Evolutionary conservation across 352 stramenopile genomes (phyloP).

Genomic region (Globisporangium mamillatum): DNA sequence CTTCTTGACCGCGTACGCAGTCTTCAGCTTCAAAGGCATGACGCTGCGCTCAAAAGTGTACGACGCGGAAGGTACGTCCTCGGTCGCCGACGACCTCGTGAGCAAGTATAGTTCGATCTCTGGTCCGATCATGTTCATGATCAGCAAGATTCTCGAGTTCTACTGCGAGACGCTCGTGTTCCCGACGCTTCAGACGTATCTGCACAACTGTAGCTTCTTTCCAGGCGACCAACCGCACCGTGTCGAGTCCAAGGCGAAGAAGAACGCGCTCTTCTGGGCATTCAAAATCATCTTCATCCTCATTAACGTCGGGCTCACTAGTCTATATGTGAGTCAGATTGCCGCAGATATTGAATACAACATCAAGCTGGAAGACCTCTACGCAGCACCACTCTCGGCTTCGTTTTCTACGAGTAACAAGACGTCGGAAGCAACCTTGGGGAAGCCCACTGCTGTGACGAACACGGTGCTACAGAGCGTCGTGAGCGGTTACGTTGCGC

Average conservation of each 20-base stretch:
- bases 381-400: background rate
- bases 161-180: constrained; percentile 26
- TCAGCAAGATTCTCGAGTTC: constrained; percentile 21
- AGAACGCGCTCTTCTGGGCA: constrained; percentile 19
- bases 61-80: constrained; percentile 16
- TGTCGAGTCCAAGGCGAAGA: constrained; percentile 20
- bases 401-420: background rate
- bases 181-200: constrained; percentile 22
- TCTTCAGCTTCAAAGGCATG: constrained; percentile 20
- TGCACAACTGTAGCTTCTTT: constrained; percentile 26
- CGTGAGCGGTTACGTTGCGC: constrained; percentile 17
- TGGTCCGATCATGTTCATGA: constrained; percentile 19
- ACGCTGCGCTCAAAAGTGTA: constrained; percentile 10
- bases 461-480: constrained; percentile 23
- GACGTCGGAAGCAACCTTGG: background rate
- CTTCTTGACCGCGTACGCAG: constrained; percentile 16
- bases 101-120: constrained; percentile 19
- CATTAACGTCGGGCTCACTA: constrained; percentile 24
- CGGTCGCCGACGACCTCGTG: constrained; percentile 12
- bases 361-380: constrained; percentile 12
- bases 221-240: constrained; percentile 25
- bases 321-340: constrained; percentile 22
- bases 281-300: constrained; percentile 23
- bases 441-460: background rate
- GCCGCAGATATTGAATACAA: constrained; percentile 14